Evolutionary conservation across 2,329 filamentous ascomycete species (phyloP), one percentile per base, ranked within the genome.

Genomic region (Metarhizium anisopliae): DNA sequence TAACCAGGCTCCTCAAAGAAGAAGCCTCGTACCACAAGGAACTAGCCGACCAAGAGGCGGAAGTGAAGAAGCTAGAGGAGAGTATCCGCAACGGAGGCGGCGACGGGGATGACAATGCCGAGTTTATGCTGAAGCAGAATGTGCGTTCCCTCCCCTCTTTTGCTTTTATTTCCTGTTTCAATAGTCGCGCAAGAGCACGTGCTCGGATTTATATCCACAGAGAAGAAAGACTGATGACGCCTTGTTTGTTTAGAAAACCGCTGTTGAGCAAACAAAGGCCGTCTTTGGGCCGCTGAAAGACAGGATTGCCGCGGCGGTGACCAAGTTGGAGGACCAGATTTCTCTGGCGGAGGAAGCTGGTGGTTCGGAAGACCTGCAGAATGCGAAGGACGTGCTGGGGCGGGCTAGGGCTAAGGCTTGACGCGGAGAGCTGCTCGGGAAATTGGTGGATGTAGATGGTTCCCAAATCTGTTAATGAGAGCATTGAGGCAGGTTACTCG

Each of bases 21-120:
- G 90, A 96, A 71, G 77, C 81, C 43, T 93, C 86, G 64, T 97
- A 99, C 75, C 87, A 92, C 77, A 87, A 87, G 68, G 94, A 99
- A 71, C 80, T 92, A 20, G 76, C 81, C 60, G 78, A 86, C 61
- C 92, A 97, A 69, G 79, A 89, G 63, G 79, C 81, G 59, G 83
- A 87, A 56, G 81, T 95, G 60, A 74, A 81, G 69, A 83, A 84
- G 68, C 78, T 95, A 18, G 79, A 85, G 68, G 75, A 78, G 49
- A 83, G 87, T 63, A 69, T 82, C 36, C 69, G 76, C 47, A 70
- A 66, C n/a, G 74, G 71, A 30, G 70, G 72, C 3, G 74, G 70
- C 16, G 77, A 81, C 54, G 79, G 81, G 8, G 87, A 88, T 59
- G 83, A 85, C 62, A 96, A 96, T 71, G 83, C 81, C 52, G 84